Evolutionary conservation across 202 grass and related monocot species (phyloP), one percentile per base, ranked within the genome.

Genomic region (Musa balbisiana): DNA sequence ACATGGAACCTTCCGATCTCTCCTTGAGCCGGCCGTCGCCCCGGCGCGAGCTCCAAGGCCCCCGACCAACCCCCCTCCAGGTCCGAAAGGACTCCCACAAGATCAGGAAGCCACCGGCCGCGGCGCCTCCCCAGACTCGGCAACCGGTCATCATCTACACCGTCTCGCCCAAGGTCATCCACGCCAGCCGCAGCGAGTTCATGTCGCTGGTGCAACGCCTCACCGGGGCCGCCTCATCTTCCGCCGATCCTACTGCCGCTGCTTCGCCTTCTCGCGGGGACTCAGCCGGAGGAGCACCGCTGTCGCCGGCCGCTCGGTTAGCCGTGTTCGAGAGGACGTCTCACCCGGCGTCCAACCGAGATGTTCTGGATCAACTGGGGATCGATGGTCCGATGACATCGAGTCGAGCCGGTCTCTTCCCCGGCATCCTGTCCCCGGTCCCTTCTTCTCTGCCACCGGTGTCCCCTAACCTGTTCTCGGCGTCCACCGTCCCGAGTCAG

Each of bases 131-230:
- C 22, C 84, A 24, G 23, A 52, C 51, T 67, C 81, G 75, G 51
- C 22, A 16, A 11, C 93, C 93, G 2, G 87, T 93, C 43, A 93
- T 97, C 79, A 93, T 97, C 82, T 97, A 97, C 85, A 78, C 84
- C 10, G 82, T 80, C 52, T 91, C 93, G 1, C 93, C 93, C 23
- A 97, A 87, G 91, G 90, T 97, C 60, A 84, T 97, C 53, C 93
- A 97, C 79, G 78, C 84, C 49, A 54, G 87, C 56, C 84, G 86
- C 26, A 51, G 80, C 63, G 93, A 97, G 51, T 97, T 97, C 88
- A 93, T 85, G 93, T 87, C 93, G 19, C 87, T 93, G 72, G 93
- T 97, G 76, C 93, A 97, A 67, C 93, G 93, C 67, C 90, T 97
- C 77, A 97, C 93, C 13, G 93, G 93, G 49, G 71, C 84, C 11